Conservation (phyloP, 2,329 filamentous ascomycete species). For the Penicillium sp. region DNA sequence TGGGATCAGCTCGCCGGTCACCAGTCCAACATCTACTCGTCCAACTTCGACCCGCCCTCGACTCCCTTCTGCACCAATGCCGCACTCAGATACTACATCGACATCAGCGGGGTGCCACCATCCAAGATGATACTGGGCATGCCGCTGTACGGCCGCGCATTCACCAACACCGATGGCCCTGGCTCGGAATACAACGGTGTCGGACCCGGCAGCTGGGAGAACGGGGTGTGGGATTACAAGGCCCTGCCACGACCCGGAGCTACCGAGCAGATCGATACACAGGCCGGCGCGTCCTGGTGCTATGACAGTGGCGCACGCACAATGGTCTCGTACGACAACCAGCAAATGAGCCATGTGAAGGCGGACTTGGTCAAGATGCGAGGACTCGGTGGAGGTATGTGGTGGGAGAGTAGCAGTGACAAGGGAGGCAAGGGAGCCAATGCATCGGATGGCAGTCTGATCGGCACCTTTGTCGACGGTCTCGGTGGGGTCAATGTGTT, state of each 20-base stretch:
- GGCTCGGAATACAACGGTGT: constrained; percentile 68
- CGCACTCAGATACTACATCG: constrained; percentile 67
- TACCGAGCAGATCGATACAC: constrained; percentile 59
- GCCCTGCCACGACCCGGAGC: constrained; percentile 66
- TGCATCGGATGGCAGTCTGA: constrained; percentile 56
- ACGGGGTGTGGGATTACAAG: constrained; percentile 85
- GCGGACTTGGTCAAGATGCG: constrained; percentile 62
- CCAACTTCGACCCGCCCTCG: constrained; percentile 52
- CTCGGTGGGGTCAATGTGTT: constrained; percentile 31
- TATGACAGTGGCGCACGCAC: constrained; percentile 61
- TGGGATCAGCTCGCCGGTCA: constrained; percentile 73
- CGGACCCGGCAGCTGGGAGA: constrained; percentile 73
- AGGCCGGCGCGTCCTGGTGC: constrained; percentile 68
- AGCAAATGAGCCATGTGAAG: constrained; percentile 62
- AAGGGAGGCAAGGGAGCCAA: constrained; percentile 50
- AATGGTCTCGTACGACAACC: constrained; percentile 69
- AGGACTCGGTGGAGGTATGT: constrained; percentile 83
- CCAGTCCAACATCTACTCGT: constrained; percentile 72
- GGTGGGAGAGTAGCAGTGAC: constrained; percentile 88
- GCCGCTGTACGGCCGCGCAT: constrained; percentile 90
- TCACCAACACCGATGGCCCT: constrained; percentile 71
- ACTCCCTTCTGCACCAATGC: constrained; percentile 74
- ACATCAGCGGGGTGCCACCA: constrained; percentile 55
- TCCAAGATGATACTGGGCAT: constrained; percentile 84
- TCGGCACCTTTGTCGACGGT: constrained; percentile 50